Percentiles rank a stretch among this genome's conserved stretches.
phyloP scores from a whole-genome alignment of 2,329 filamentous ascomycete species.

The Diaporthe citri region DNA sequence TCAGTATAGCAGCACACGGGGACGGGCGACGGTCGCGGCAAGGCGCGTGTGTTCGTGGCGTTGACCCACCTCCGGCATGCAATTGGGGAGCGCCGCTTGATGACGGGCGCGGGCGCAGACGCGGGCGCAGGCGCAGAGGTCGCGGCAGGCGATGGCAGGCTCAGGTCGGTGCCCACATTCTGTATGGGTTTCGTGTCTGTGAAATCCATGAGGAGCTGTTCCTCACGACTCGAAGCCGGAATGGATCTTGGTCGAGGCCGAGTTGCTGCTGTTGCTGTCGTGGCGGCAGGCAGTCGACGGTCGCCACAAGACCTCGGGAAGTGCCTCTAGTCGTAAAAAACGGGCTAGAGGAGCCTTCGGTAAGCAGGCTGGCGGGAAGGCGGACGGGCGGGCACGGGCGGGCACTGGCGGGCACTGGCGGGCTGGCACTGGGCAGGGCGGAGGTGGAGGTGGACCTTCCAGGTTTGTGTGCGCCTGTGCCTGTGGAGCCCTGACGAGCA shows the following conservation, averaged over 20 bases:
- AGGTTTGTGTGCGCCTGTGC: not conserved
- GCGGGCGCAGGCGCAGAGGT: conserved; percentile 19
- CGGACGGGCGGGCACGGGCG: not conserved
- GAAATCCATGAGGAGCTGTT: conserved; percentile 31
- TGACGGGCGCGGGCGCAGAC: conserved; percentile 41
- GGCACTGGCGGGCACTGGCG: not conserved
- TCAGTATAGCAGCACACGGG: conserved; percentile 32
- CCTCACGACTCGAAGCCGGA: conserved; percentile 31
- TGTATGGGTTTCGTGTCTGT: conserved; percentile 28
- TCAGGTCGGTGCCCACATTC: conserved; percentile 29
- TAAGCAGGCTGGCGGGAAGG: conserved; percentile 20
- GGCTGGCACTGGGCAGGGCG: not conserved
- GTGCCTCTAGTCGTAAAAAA: conserved; percentile 22
- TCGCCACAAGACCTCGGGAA: conserved; percentile 30
- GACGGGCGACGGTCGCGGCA: conserved; percentile 16
- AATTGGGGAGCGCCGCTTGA: conserved; percentile 65
- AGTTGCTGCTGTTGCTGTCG: conserved; percentile 28
- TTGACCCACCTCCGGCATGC: conserved; percentile 64
- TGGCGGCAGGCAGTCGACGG: conserved; percentile 26
- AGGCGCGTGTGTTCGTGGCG: conserved; percentile 30
- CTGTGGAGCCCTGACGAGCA: conserved; percentile 22
- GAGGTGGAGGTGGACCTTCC: conserved; percentile 13
- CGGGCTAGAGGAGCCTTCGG: conserved; percentile 16
- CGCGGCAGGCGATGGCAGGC: conserved; percentile 31
- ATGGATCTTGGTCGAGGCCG: conserved; percentile 31